Base-by-base conservation (phyloP, 257 asterid genomes). In the Solanum lycopersicoides region DNA sequence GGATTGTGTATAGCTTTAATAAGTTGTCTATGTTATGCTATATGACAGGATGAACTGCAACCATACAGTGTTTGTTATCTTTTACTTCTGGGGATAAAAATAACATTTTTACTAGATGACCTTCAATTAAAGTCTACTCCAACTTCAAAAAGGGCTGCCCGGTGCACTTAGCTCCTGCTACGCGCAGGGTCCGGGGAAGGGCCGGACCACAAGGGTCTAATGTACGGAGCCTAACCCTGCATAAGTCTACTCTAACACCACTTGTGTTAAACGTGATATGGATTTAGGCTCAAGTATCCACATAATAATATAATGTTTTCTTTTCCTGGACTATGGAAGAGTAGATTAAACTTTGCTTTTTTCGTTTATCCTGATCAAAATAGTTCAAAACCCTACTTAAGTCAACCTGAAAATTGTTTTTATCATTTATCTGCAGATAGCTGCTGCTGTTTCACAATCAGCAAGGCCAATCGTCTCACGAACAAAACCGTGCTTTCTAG, bases 401-500 rank as follows among this genome's bases (percentile, higher is more conserved):
- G 53, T 37, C 53, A 21, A 6, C 44, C 68, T 80, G 85, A 80
- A 80, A 15, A 28, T 30, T 80, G 84, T 80, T 44, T 59, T 80
- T 45, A 47, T 76, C 45, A 76, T 53, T 41, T 13, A 75, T 90
- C 20, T 89, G 91, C 94, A 96, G 99, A 89, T 96, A 86, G 89
- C 95, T 75, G 93, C 95, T 86, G 89, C 92, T 74, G 98, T 95
- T 86, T 92, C 96, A 60, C 89, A 92, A 87, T 90, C 93, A 23
- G 93, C 92, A 41, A 91, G 87, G 87, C 92, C 96, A 84, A 84
- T 89, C 42, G 83, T 92, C 84, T 90, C 93, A 34, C 92, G 89
- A 87, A 95, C 94, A 84, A 92, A 86, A 82, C 96, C 91, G 82
- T 96, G 99, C 92, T 96, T 94, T 91, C 65, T 92, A 65, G 93